phyloP scores from a whole-genome alignment of 371 early-diverging fungal species.

The Entomophthora muscae region DNA sequence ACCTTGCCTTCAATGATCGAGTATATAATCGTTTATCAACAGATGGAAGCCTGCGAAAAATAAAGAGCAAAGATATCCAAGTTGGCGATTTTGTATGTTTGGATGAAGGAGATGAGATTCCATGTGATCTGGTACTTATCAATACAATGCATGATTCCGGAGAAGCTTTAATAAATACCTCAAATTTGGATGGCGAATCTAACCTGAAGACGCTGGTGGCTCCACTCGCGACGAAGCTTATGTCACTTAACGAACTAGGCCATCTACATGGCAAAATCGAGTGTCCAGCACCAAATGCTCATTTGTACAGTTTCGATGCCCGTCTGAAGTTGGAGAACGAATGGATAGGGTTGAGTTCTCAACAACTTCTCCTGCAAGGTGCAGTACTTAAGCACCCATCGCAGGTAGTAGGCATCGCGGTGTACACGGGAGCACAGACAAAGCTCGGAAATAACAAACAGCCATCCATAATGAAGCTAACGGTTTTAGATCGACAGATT shows the following conservation, averaged over 20 bases:
- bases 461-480: constrained; percentile 43
- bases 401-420: constrained; percentile 48
- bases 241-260: constrained; percentile 27
- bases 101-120: constrained; percentile 55
- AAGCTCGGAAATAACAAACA: constrained; percentile 58
- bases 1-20: constrained; percentile 20
- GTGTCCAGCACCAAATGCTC: constrained; percentile 27
- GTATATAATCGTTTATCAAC: constrained; percentile 19
- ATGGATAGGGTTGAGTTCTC: constrained; percentile 6
- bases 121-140: constrained; percentile 46
- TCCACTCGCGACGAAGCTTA: constrained; percentile 24
- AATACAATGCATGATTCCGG: constrained; percentile 37
- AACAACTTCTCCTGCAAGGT: constrained; percentile 40
- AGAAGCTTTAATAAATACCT: constrained; percentile 58
- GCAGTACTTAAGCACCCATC: constrained; percentile 63
- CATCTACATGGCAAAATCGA: constrained; percentile 18
- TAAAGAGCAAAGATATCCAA: constrained; percentile 35
- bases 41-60: constrained; percentile 11
- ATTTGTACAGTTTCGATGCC: constrained; percentile 46
- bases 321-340: constrained; percentile 21
- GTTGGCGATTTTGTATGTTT: constrained; percentile 67
- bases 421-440: constrained; percentile 72
- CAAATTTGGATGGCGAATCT: constrained; percentile 69
- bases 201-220: constrained; percentile 55
- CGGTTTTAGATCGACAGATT: constrained; percentile 37